A percentile compares a stretch with the other conserved stretches of the same genome.
Evolutionary conservation across 495 filamentous ascomycete species (phyloP).

Genomic region (Hypoxylon cercidicola): DNA sequence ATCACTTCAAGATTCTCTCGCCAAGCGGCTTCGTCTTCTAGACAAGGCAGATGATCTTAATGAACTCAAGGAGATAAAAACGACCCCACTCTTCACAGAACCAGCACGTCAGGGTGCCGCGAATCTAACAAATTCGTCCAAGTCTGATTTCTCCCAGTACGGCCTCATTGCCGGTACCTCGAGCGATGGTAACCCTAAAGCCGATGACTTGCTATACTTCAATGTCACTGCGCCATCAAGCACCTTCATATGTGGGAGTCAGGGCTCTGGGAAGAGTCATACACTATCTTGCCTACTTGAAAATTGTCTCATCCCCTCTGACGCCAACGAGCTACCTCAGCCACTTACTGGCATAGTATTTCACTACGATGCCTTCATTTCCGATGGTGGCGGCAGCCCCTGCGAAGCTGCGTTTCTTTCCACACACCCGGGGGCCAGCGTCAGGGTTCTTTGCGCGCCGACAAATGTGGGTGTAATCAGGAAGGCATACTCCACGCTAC

Average conservation of each 20-base stretch:
- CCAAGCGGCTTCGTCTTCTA: constrained; percentile 14
- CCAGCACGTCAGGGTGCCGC: constrained; percentile 47
- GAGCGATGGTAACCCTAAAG: constrained; percentile 10
- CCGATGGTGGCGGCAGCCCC: constrained; percentile 61
- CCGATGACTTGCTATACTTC: constrained; percentile 65
- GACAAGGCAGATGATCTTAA: constrained; percentile 19
- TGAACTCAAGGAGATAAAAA: constrained; percentile 48
- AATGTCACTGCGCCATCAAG: constrained; percentile 75
- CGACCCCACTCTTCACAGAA: constrained; percentile 53
- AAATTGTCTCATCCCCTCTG: constrained; percentile 62
- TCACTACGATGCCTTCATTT: constrained; percentile 72
- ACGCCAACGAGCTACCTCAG: constrained; percentile 51
- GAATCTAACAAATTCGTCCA: neutral
- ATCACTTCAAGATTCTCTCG: neutral
- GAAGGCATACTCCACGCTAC: constrained; percentile 44
- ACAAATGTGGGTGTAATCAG: constrained; percentile 65
- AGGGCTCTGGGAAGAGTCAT: constrained; percentile 82
- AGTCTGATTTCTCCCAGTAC: constrained; percentile 50
- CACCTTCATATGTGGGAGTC: constrained; percentile 79
- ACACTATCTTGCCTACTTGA: constrained; percentile 77
- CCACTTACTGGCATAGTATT: constrained; percentile 74
- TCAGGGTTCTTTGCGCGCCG: constrained; percentile 71
- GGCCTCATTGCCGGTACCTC: constrained; percentile 53
- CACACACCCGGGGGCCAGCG: constrained; percentile 52
- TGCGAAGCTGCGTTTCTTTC: constrained; percentile 78